Conservation (phyloP, 345 rosid genomes). For the Pelargonium nanum region DNA sequence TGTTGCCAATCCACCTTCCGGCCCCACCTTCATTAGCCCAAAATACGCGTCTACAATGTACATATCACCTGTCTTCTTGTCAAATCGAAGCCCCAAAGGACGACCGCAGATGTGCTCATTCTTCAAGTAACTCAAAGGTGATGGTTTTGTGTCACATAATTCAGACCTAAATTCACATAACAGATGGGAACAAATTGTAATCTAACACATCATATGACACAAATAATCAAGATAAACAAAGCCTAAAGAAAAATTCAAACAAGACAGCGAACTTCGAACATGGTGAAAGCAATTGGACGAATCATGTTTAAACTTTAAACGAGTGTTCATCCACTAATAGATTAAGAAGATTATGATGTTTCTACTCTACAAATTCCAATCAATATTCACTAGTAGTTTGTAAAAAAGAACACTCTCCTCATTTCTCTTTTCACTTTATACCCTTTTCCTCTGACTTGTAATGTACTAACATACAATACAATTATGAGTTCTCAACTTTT, state of each 20-base stretch:
- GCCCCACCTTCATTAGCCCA: conserved; percentile 86
- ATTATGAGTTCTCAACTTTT: too few species aligned
- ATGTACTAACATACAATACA: too few species aligned
- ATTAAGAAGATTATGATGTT: background rate
- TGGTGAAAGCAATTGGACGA: too few species aligned
- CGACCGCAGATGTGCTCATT: conserved; percentile 93
- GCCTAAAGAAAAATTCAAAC: background rate
- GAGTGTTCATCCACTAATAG: too few species aligned
- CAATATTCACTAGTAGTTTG: background rate
- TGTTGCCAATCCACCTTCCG: conserved; percentile 78
- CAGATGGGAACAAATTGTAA: background rate
- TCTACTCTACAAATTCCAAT: background rate
- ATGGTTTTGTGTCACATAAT: conserved; percentile 61
- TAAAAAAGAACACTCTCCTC: too few species aligned
- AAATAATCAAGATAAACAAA: too few species aligned
- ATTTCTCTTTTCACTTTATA: too few species aligned
- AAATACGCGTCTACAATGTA: conserved; percentile 91
- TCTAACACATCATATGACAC: background rate
- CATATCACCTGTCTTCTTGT: conserved; percentile 68
- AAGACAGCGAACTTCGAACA: background rate
- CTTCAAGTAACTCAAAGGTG: conserved; percentile 47
- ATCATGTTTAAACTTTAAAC: background rate
- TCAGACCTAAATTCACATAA: conserved; percentile 43
- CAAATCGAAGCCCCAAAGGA: conserved; percentile 82
- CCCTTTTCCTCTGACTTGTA: too few species aligned